These are phyloP conservation scores for Pyrenophora teres DNA, from an alignment of 2,329 filamentous ascomycete genomes.

Conservation along the genomic window DNA sequence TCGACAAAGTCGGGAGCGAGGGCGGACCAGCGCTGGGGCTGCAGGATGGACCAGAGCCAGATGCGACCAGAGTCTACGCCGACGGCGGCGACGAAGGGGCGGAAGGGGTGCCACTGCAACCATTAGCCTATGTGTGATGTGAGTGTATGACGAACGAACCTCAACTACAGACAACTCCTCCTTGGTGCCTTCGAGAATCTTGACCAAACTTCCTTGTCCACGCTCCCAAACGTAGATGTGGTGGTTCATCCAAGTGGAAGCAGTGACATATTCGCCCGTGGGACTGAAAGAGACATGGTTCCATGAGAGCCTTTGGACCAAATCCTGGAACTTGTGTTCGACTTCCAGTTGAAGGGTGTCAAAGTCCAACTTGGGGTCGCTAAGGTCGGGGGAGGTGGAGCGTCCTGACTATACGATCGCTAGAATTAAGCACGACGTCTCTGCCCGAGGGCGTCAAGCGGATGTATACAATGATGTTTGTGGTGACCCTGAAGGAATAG, in stretches of 20 bases:
- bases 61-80: constrained; percentile 91
- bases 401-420: constrained; percentile 92
- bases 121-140: not conserved
- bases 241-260: constrained; percentile 97
- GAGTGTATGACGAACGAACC: constrained; percentile 11
- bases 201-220: constrained; percentile 87
- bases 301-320: constrained; percentile 93
- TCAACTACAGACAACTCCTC: constrained; percentile 96
- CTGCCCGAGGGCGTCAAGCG: constrained; percentile 83
- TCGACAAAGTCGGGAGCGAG: constrained; percentile 96
- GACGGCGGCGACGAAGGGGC: constrained; percentile 85
- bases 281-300: constrained; percentile 96
- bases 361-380: constrained; percentile 68
- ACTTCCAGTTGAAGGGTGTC: constrained; percentile 87
- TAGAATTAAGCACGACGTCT: constrained; percentile 88
- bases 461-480: constrained; percentile 84
- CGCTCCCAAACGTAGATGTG: constrained; percentile 99
- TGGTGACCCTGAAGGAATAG: constrained; percentile 86
- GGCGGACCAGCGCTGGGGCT: constrained; percentile 95
- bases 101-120: constrained; percentile 80
- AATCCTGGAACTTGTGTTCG: constrained; percentile 97
- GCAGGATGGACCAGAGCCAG: constrained; percentile 94
- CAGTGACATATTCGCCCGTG: constrained; percentile 92
- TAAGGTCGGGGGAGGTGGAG: constrained; percentile 84
- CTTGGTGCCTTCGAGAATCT: constrained; percentile 94